Percentiles rank a stretch among this genome's conserved stretches.
phyloP scores from a whole-genome alignment of 441 rosid genomes.

The Rhodomyrtus psidioides region DNA sequence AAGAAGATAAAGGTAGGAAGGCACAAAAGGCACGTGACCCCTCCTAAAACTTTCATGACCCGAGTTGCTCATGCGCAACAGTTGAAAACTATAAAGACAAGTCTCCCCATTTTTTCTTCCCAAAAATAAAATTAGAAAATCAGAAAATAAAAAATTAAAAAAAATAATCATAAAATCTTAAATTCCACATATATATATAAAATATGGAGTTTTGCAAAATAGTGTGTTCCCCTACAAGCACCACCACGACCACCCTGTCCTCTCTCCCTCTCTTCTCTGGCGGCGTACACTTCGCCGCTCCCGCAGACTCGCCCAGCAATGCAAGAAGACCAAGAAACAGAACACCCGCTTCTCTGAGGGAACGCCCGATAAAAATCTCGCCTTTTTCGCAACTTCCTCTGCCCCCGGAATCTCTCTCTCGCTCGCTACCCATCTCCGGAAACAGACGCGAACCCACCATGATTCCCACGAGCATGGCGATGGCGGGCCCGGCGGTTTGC shows the following conservation, averaged over 20 bases:
- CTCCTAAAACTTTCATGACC: background rate
- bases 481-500: slow-evolving; percentile 1
- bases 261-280: background rate
- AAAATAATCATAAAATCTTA: background rate
- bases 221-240: background rate
- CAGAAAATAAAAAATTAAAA: no score
- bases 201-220: background rate
- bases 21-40: slow-evolving; percentile 15
- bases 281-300: background rate
- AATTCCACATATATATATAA: background rate
- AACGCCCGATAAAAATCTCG: background rate
- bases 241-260: background rate
- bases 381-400: background rate
- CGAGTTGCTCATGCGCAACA: background rate
- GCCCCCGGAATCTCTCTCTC: background rate
- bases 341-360: background rate
- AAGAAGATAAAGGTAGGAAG: background rate
- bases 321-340: background rate
- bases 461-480: background rate
- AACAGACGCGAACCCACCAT: background rate
- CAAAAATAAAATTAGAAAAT: background rate
- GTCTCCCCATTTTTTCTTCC: background rate
- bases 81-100: background rate
- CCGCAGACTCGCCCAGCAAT: background rate
- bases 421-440: background rate